Base-by-base conservation (phyloP, 1,284 basidiomycete species). In the Volvariella surrecta region DNA sequence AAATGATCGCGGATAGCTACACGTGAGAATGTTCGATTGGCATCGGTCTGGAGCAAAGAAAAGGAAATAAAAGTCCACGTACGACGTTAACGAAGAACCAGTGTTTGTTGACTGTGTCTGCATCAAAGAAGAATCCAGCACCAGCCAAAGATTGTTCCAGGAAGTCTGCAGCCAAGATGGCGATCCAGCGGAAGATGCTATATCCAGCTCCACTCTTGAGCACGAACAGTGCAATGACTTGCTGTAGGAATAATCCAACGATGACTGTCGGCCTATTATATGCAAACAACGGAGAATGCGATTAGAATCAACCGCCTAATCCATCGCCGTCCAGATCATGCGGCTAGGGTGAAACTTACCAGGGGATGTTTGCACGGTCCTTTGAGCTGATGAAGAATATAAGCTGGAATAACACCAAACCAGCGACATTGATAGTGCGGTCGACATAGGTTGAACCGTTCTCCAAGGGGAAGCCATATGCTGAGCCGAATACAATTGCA, bases 81-180 rank as follows among this genome's bases (percentile, higher is more conserved):
- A 82, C 82, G 43, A 76, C 79, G 59, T 84, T 86, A 49, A 86
- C 78, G 54, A 88, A 88, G 70, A 89, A 90, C 81, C 81, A 89
- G 50, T 81, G 71, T 55, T 82, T 79, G 32, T 54, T 48, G 45
- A 82, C 68, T 35, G 70, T 73, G 0, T 79, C 73, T 0, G 66
- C 58, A 53, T 81, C 76, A 55, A 90, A 91, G 69, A 92, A 91
- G 73, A 91, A 91, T 2, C 52, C 62, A 15, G 82, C 82, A 28
- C 85, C 88, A 28, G 68, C 70, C 41, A 74, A 61, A 15, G 75
- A 78, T 59, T 85, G 68, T 7, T 60, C 60, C 47, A 90, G 66
- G 62, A 87, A 87, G 58, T 87, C 83, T 16, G 73, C 68, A 4
- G 87, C 86, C 20, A 87, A 75, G 43, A 64, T 73, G 2, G 88